Evolutionary conservation across 768 basidiomycete species (phyloP), one percentile per base, ranked within the genome.

Genomic region (Neoboletus brunneissimus): DNA sequence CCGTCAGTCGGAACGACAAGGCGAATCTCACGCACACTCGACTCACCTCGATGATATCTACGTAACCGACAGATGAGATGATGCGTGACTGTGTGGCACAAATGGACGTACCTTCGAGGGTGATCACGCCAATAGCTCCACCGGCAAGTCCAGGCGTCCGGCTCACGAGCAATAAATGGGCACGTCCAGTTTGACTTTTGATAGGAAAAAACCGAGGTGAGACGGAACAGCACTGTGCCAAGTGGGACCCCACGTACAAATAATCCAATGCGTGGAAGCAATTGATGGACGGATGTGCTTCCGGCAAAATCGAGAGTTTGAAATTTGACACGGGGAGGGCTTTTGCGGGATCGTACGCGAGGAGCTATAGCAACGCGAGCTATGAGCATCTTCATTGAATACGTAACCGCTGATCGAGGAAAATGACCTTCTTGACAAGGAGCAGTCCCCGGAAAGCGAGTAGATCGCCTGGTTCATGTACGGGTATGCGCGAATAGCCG

Each of bases 191-290:
- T 79, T 97, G 96, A 74, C 89, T 91, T 92, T 79, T 91, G 92
- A 74, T 86, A 85, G 49, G 15, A 42, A 35, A 25, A 10, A 32
- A 34, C 10, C 4, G 38, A 34, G 3, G 27, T 64, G 51, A 35
- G 48, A 54, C 37, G 31, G 55, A n/a, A 38, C 29, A n/a, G 13
- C 2, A 11, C 59, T n/a, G 16, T 16, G 32, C 8, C 12, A 20
- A 43, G 35, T 22, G 29, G 10, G 0, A 15, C 13, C n/a, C 20
- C 0, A 65, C 82, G 37, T 64, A 91, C 89, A 91, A 95, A 68
- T 94, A 96, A 69, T 97, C 94, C 44, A 98, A 73, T 0, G 94
- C 94, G 68, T 98, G 93, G 77, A 97, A 93, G 65, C 91, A 97
- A 64, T 92, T 95, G 68, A 97, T 95, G 11, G 82, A 80, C 0